A percentile compares a stretch with the other conserved stretches of the same genome.
Evolutionary conservation across 2,329 filamentous ascomycete genomes (phyloP).

Genomic region (Aureobasidium mangrovei): DNA sequence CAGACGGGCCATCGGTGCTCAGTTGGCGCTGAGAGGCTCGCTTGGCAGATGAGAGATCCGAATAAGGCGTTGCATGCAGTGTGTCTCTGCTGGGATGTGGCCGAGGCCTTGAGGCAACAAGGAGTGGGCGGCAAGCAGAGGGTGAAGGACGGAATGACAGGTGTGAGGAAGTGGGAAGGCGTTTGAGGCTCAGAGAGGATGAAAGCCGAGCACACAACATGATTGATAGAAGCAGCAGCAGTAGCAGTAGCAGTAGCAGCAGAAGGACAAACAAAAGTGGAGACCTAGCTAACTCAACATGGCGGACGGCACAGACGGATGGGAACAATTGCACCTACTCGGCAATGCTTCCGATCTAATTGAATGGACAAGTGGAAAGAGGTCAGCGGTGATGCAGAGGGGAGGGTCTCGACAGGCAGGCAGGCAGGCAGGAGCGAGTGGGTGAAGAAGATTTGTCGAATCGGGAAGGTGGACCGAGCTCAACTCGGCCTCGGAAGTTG

Average conservation of each 20-base stretch:
- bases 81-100: not conserved
- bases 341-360: not conserved
- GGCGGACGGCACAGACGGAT: not conserved
- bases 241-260: not conserved
- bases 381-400: too few relatives aligned
- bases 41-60: not conserved
- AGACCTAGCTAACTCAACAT: conserved; percentile 5
- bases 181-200: not conserved
- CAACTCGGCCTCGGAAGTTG: too few relatives aligned
- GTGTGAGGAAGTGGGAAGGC: not conserved
- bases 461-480: too few relatives aligned
- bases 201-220: conserved; percentile 7
- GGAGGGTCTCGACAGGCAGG: too few relatives aligned
- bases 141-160: not conserved
- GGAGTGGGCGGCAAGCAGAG: not conserved
- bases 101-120: not conserved
- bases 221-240: not conserved
- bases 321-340: not conserved
- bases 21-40: too few relatives aligned
- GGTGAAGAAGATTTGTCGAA: too few relatives aligned
- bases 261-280: conserved; percentile 1
- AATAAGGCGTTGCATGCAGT: not conserved
- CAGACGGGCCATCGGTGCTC: not conserved
- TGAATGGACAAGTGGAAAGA: too few relatives aligned
- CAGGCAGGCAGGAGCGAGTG: too few relatives aligned